Conservation (phyloP, 2,329 filamentous ascomycete genomes). For the Alternaria viburni region DNA sequence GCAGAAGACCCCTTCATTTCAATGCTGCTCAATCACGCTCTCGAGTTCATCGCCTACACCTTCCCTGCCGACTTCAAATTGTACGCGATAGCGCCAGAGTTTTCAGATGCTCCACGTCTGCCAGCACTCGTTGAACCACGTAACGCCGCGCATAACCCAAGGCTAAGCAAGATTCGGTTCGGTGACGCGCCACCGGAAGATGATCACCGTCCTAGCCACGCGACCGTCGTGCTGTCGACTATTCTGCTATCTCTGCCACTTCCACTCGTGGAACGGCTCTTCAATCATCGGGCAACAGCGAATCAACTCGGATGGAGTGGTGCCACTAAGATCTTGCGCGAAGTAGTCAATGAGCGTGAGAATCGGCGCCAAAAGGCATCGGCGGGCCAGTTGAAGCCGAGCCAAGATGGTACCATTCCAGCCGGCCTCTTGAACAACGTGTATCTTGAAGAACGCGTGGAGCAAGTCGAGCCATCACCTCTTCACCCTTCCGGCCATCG, state of each 20-base stretch:
- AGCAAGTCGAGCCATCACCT: conserved; percentile 46
- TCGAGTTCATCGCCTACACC: conserved; percentile 66
- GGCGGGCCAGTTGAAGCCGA: conserved; percentile 32
- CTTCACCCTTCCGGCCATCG: conserved; percentile 48
- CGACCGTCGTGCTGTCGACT: conserved; percentile 65
- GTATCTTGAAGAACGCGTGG: conserved; percentile 40
- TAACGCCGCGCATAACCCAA: conserved; percentile 54
- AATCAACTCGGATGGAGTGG: conserved; percentile 49
- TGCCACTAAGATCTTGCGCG: conserved; percentile 50
- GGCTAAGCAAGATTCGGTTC: conserved; percentile 71
- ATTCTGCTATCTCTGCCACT: conserved; percentile 75
- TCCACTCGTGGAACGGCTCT: conserved; percentile 66
- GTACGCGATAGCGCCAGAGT: conserved; percentile 57
- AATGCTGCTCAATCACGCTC: conserved; percentile 60
- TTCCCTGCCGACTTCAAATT: conserved; percentile 67
- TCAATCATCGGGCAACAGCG: conserved; percentile 66
- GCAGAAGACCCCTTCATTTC: conserved; percentile 63
- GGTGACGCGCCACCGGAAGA: conserved; percentile 65
- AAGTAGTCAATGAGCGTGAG: conserved; percentile 54
- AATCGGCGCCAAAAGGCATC: conserved; percentile 43
- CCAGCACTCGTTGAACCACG: conserved; percentile 48
- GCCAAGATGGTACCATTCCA: conserved; percentile 21
- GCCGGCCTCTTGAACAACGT: conserved; percentile 36
- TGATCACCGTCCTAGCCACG: conserved; percentile 45
- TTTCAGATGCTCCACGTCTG: conserved; percentile 57